Base-by-base conservation (phyloP, 805 yeast species). In the Ogataea naganishii region DNA sequence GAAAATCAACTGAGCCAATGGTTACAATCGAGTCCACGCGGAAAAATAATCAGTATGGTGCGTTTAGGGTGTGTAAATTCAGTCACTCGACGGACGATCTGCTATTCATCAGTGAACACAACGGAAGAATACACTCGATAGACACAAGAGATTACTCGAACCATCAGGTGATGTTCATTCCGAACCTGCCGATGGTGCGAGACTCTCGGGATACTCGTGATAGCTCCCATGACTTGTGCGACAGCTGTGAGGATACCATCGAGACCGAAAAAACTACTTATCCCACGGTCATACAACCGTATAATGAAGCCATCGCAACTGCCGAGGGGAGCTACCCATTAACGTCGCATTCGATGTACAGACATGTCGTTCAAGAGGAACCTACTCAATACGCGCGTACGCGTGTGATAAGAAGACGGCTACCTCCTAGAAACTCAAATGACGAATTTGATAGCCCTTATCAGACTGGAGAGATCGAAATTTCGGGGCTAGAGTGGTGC, bases 101-200 rank as follows among this genome's bases (percentile, higher is more conserved):
- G 35, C 58, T 88, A 33, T 71, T 81, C 31, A 64, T 88, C 3
- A 69, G 80, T 31, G 96, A 88, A 50, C 95, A 88, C 43, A 80
- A 75, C 31, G 94, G 94, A 0, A 65, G 95, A 31, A 81, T 88
- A 4, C 97, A 88, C 55, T 62, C 86, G 33, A 62, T 88, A 17
- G 96, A 88, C 50, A 66, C 85, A 16, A 69, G 95, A 37, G 72
- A 80, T 44, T 70, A 75, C 40, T 60, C 66, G 35, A 75, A 80
- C 41, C 89, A 82, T 47, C 89, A 81, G 50, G 85, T 86, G 21
- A 64, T 85, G 3, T 59, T 80, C 35, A 59, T 80, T 10, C 92
- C 92, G 0, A 60, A 55, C 37, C 62, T 65, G 5, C 23, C 33
- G 62, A 18, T 13, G 4, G 25, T 17, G 25, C 10, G 16, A 23